Conservation (phyloP, 139 green algal species). For the Micractinium conductrix region DNA sequence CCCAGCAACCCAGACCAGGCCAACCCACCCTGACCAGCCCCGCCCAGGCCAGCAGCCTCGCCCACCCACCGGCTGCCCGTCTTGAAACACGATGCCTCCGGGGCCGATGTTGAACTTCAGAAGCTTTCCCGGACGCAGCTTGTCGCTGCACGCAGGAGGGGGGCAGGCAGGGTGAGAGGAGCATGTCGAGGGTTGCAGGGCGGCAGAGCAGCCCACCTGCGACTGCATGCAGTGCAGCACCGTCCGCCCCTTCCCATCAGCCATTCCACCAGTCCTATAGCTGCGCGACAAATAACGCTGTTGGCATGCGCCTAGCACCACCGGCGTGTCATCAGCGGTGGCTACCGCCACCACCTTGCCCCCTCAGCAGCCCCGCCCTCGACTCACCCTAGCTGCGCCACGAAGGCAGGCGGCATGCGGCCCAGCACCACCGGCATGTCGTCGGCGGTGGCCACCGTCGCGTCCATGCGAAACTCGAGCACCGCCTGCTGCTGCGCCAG, state of each 20-base stretch:
- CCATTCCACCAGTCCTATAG: too few species aligned
- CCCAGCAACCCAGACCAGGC: too few species aligned
- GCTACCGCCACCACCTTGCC: too few species aligned
- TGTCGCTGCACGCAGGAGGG: neutral
- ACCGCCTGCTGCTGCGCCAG: constrained; percentile 63
- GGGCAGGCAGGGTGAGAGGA: neutral
- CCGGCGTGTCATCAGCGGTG: too few species aligned
- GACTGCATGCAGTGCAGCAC: neutral
- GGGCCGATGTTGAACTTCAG: constrained; percentile 74
- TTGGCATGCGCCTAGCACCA: too few species aligned
- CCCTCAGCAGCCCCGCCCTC: too few species aligned
- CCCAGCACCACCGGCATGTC: constrained; percentile 80
- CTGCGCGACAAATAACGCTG: too few species aligned
- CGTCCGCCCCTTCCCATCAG: too few species aligned
- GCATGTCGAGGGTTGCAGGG: too few species aligned
- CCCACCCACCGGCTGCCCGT: constrained; percentile 57
- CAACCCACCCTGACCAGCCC: too few species aligned
- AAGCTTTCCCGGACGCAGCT: constrained; percentile 61
- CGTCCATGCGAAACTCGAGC: constrained; percentile 62
- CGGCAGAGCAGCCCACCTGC: too few species aligned
- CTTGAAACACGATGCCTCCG: constrained; percentile 44
- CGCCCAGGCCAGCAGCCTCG: too few species aligned
- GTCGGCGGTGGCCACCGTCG: constrained; percentile 76
- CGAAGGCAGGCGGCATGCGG: constrained; percentile 55
- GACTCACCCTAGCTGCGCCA: constrained; percentile 32